These are phyloP conservation scores for Dunaliella primolecta DNA, from an alignment of 139 green algal species.

Conservation along the genomic window DNA sequence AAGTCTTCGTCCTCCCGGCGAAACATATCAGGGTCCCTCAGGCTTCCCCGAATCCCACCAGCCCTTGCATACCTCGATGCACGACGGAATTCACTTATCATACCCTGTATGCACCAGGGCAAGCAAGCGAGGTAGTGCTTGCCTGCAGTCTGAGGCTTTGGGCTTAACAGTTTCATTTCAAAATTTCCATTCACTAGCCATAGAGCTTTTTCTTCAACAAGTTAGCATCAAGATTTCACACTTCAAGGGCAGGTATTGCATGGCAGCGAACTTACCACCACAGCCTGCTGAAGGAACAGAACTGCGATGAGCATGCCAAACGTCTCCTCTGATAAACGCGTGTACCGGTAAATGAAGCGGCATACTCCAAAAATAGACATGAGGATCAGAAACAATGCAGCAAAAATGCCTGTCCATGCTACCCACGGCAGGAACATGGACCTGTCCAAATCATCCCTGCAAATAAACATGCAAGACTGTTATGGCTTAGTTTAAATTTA, in stretches of 20 bases:
- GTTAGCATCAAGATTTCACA: too few species aligned
- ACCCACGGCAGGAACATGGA: constrained; percentile 17
- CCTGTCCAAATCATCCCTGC: background rate
- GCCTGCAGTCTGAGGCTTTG: too few species aligned
- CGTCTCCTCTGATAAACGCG: constrained; percentile 77
- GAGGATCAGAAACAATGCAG: constrained; percentile 58
- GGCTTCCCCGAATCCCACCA: background rate
- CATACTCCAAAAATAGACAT: constrained; percentile 56
- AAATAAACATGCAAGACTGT: too few species aligned
- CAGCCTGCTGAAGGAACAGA: constrained; percentile 83
- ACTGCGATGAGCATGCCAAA: constrained; percentile 89
- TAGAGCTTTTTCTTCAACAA: too few species aligned
- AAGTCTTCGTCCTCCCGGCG: background rate
- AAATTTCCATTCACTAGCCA: too few species aligned
- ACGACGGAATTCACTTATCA: constrained; percentile 31
- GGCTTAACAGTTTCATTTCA: too few species aligned
- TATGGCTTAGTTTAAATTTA: too few species aligned
- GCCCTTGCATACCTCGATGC: background rate
- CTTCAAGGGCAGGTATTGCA: too few species aligned
- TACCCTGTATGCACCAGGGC: constrained; percentile 33
- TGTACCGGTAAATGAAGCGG: constrained; percentile 62
- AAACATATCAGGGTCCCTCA: background rate
- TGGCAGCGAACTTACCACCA: constrained; percentile 66
- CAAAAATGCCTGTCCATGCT: constrained; percentile 63
- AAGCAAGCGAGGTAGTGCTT: too few species aligned